Percentiles rank a stretch among this genome's conserved stretches.
phyloP scores from a whole-genome alignment of 345 rosid genomes.

The Stellera chamaejasme region DNA sequence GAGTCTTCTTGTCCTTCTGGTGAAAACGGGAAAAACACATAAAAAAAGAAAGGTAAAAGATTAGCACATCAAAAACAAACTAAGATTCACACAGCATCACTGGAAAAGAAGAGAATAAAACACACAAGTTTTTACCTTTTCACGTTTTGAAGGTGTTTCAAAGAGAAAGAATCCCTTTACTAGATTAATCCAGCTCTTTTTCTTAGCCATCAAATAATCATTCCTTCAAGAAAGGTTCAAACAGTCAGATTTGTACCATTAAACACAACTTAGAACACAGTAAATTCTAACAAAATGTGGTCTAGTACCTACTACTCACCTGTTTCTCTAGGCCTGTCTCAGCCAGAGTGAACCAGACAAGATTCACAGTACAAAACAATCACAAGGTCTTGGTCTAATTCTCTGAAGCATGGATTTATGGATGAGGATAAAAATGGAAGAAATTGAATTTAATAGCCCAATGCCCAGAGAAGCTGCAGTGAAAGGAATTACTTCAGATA shows the following conservation, averaged over 20 bases:
- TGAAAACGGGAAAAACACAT: constrained; percentile 2
- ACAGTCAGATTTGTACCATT: neutral
- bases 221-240: constrained; percentile 8
- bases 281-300: neutral
- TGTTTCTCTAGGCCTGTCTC: constrained; percentile 21
- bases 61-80: too few species aligned
- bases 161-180: constrained; percentile 61
- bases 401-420: constrained; percentile 10
- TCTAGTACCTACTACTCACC: constrained; percentile 18
- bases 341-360: constrained; percentile 15
- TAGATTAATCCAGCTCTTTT: constrained; percentile 60
- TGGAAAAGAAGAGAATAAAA: neutral
- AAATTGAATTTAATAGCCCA: constrained; percentile 17
- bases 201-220: constrained; percentile 56
- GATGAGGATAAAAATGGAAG: constrained; percentile 14
- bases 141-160: constrained; percentile 35
- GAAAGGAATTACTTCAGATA: neutral
- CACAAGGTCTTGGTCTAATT: neutral
- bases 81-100: neutral
- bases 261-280: neutral
- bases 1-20: constrained; percentile 52
- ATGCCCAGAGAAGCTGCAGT: constrained; percentile 15
- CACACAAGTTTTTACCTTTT: constrained; percentile 38
- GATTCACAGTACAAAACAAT: constrained; percentile 11
- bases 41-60: too few species aligned